These are phyloP conservation scores for Trichaptum fuscoviolaceum DNA, from an alignment of 768 basidiomycete genomes.

Conservation along the genomic window DNA sequence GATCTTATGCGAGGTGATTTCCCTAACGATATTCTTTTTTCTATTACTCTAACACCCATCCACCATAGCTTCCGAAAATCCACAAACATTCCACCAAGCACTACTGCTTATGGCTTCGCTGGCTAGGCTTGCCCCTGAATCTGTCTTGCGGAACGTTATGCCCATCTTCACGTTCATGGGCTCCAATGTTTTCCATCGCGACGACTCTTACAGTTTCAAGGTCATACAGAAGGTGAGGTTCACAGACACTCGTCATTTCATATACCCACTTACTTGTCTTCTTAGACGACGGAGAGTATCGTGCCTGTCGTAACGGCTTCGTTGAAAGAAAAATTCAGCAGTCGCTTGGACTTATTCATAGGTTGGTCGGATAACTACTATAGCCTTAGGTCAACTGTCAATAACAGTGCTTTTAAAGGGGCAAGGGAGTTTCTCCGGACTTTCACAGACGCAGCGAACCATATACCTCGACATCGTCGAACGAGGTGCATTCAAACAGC, in stretches of 20 bases:
- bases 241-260: neutral
- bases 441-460: constrained; percentile 89
- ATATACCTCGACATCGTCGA: constrained; percentile 90
- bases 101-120: constrained; percentile 81
- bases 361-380: constrained; percentile 22
- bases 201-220: constrained; percentile 91
- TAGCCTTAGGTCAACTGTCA: neutral
- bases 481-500: constrained; percentile 53
- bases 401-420: constrained; percentile 17
- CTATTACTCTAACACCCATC: neutral
- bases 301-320: constrained; percentile 90
- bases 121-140: constrained; percentile 80
- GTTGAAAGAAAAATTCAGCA: constrained; percentile 51
- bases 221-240: constrained; percentile 84
- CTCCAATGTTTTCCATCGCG: constrained; percentile 94
- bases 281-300: constrained; percentile 85
- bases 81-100: constrained; percentile 92
- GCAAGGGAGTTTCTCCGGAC: constrained; percentile 81
- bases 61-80: constrained; percentile 72
- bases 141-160: constrained; percentile 92
- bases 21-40: constrained; percentile 1
- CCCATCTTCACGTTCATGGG: constrained; percentile 99
- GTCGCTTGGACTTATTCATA: constrained; percentile 56
- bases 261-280: neutral
- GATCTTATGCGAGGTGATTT: constrained; percentile 73